These are phyloP conservation scores for Solanum okadae DNA, from an alignment of 257 asterid species.

Conservation along the genomic window DNA sequence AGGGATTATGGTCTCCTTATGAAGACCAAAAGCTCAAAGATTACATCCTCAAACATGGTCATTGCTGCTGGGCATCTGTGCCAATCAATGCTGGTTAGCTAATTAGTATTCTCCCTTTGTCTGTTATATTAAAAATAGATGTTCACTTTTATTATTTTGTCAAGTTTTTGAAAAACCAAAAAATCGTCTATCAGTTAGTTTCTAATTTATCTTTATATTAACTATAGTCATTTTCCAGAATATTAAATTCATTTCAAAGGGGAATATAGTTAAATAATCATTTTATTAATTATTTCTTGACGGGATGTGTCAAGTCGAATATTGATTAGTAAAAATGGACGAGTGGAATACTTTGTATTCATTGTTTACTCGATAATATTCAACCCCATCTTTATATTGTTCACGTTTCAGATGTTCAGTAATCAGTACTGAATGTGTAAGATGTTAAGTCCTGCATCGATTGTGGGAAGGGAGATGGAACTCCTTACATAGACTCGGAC, in stretches of 20 bases:
- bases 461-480: background rate
- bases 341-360: background rate
- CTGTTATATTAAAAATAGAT: no score
- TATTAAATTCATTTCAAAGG: no score
- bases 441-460: background rate
- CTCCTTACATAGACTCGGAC: background rate
- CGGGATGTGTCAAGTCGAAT: background rate
- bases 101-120: background rate
- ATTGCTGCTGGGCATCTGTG: constrained; percentile 70
- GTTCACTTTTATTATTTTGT: no score
- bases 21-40: constrained; percentile 70
- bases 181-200: background rate
- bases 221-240: no score
- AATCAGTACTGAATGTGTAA: background rate
- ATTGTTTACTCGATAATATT: background rate
- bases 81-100: constrained; percentile 69
- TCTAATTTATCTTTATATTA: background rate
- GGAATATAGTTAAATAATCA: no score
- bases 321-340: no score
- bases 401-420: background rate
- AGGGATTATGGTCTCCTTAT: constrained; percentile 82
- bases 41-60: constrained; percentile 49
- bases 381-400: background rate
- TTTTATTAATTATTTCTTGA: no score
- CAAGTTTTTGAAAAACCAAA: no score